Conservation (phyloP, 1,139 yeast genomes). For the Geotrichum candidum region DNA sequence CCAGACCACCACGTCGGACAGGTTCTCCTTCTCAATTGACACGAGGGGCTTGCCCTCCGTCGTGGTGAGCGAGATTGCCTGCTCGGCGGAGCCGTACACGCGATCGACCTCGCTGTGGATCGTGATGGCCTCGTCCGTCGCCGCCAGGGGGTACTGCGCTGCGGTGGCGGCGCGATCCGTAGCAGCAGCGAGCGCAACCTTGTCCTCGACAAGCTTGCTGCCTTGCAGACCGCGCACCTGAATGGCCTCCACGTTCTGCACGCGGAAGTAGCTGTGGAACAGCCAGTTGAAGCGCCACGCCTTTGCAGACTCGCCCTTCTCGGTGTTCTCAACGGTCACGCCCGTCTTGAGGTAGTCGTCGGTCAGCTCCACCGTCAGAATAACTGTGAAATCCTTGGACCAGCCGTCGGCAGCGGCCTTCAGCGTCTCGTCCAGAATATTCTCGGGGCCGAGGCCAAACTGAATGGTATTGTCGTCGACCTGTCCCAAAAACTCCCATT, state of each 20-base stretch:
- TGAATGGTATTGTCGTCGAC: constrained; percentile 61
- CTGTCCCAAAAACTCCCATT: constrained; percentile 92
- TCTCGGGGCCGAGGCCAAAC: constrained; percentile 83
- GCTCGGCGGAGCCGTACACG: constrained; percentile 44
- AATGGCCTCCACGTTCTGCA: constrained; percentile 71
- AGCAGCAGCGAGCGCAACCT: constrained; percentile 37
- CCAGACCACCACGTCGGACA: constrained; percentile 94
- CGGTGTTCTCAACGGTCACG: constrained; percentile 72
- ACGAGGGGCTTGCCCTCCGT: constrained; percentile 65
- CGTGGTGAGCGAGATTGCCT: constrained; percentile 51
- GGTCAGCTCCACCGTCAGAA: constrained; percentile 58
- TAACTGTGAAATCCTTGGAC: constrained; percentile 69
- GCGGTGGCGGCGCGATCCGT: background rate
- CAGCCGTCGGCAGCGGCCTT: constrained; percentile 41
- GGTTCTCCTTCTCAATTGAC: constrained; percentile 53
- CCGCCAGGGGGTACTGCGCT: constrained; percentile 55
- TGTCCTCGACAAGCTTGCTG: constrained; percentile 58
- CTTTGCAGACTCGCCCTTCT: constrained; percentile 29
- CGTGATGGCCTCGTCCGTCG: constrained; percentile 57
- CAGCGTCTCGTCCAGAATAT: constrained; percentile 51
- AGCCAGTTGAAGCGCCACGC: constrained; percentile 85
- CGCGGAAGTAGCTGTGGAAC: constrained; percentile 83
- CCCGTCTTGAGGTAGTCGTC: constrained; percentile 53
- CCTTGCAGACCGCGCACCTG: constrained; percentile 74
- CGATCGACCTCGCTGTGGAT: constrained; percentile 80